Evolutionary conservation across 441 rosid genomes (phyloP), one percentile per base, ranked within the genome.

Genomic region (Aleurites moluccanus): DNA sequence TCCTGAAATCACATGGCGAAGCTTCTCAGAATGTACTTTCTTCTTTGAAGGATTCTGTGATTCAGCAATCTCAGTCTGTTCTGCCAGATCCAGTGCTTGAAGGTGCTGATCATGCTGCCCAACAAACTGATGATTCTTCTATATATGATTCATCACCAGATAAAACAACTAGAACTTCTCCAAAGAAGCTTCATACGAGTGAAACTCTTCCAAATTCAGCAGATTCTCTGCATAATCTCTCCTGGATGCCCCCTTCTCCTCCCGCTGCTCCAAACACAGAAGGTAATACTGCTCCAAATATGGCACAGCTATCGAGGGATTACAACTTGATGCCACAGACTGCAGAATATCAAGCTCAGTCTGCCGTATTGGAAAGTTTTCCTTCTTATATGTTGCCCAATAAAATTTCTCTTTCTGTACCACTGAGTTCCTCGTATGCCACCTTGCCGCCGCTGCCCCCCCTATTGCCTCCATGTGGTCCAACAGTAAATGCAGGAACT

Each of bases 321-420:
- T 55, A 52, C 57, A 70, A 40, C 55, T 74, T 66, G 67, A 35
- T 40, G 67, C 76, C 71, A 63, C 69, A 73, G 71, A 57, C 61
- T 72, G 67, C 80, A 66, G 64, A 80, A 27, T 72, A 72, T 55
- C 69, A 80, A 57, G 56, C 78, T 75, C 85, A 80, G 40, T 64
- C 84, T 62, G 72, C 74, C 59, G 49, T 80, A 30, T 49, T 44
- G 35, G 86, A 80, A 79, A 75, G 79, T 63, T 70, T 80, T 81
- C 84, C 81, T 70, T 53, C 86, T 9, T 73, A 78, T 65, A 79
- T 80, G 83, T 77, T 85, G 65, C 83, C 88, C 52, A 59, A 70
- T 78, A 83, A 78, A 56, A 80, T 60, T 20, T 75, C 84, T 77
- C 78, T n/a, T 67, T 45, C 78, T 50, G 62, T 71, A 60, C 80